phyloP scores from a whole-genome alignment of 2,329 filamentous ascomycete species.

The Alternaria panax region DNA sequence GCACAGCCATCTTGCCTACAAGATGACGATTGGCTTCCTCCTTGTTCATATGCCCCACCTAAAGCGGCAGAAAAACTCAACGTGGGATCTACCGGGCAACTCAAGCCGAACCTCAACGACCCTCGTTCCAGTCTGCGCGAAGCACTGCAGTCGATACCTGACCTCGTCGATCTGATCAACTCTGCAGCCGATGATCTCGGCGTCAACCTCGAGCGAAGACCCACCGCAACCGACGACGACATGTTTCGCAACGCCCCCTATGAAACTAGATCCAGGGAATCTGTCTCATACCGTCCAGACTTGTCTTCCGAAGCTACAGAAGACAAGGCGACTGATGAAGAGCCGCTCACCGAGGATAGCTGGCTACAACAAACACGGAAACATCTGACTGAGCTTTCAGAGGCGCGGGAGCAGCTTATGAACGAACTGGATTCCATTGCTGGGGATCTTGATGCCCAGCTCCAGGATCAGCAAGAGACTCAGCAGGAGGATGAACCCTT shows the following conservation, averaged over 20 bases:
- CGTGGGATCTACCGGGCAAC: slow-evolving; percentile 31
- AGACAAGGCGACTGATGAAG: slow-evolving; percentile 14
- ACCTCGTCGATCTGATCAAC: slow-evolving; percentile 48
- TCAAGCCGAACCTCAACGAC: slow-evolving; percentile 45
- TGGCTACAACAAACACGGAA: slow-evolving; percentile 31
- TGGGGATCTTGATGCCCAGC: slow-evolving; percentile 36
- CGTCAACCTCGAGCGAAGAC: slow-evolving; percentile 37
- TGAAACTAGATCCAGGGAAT: slow-evolving; percentile 17
- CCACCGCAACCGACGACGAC: slow-evolving; percentile 33
- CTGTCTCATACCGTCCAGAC: slow-evolving; percentile 3
- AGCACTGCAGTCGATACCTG: slow-evolving; percentile 40
- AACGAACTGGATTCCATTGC: slow-evolving; percentile 41
- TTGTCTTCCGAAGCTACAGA: neutral
- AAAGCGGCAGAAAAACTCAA: slow-evolving; percentile 37
- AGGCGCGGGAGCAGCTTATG: slow-evolving; percentile 31
- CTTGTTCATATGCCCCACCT: slow-evolving; percentile 23
- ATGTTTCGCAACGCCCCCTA: slow-evolving; percentile 34
- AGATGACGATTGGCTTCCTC: slow-evolving; percentile 17
- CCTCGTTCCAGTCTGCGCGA: slow-evolving; percentile 24
- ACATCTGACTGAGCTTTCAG: slow-evolving; percentile 30
- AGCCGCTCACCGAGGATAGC: slow-evolving; percentile 19
- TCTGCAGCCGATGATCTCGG: slow-evolving; percentile 48
- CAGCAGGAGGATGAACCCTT: neutral
- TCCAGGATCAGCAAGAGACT: slow-evolving; percentile 15
- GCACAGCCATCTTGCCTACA: neutral